phyloP scores from a whole-genome alignment of 257 asterid genomes.

The Nicotiana paniculata region DNA sequence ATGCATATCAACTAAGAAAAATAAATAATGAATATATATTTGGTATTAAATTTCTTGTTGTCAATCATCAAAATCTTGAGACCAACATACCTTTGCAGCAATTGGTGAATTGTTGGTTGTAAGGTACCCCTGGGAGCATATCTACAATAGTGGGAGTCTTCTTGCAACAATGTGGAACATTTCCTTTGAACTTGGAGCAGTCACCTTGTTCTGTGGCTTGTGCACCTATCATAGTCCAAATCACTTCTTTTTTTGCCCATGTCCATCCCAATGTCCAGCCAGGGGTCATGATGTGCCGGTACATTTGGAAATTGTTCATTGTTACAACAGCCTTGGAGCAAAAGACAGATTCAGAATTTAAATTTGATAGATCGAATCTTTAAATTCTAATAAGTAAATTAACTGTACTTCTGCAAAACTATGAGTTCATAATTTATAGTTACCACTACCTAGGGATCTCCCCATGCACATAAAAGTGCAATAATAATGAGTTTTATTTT shows the following conservation, averaged over 20 bases:
- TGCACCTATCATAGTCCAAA: slow-evolving; percentile 60
- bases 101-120: slow-evolving; percentile 61
- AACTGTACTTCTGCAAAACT: too few species aligned
- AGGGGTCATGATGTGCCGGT: slow-evolving; percentile 67
- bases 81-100: slow-evolving; percentile 53
- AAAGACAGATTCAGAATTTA: background rate
- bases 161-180: slow-evolving; percentile 72
- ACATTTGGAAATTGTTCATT: slow-evolving; percentile 61
- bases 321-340: background rate
- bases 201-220: slow-evolving; percentile 78
- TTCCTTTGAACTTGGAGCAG: slow-evolving; percentile 69
- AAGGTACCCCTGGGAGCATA: slow-evolving; percentile 75
- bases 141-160: slow-evolving; percentile 56
- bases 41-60: too few species aligned
- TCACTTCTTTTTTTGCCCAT: slow-evolving; percentile 76
- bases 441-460: background rate
- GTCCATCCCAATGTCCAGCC: slow-evolving; percentile 80
- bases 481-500: background rate
- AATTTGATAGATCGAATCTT: background rate
- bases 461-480: background rate
- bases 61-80: background rate
- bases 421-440: background rate
- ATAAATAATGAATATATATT: too few species aligned
- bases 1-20: too few species aligned
- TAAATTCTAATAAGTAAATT: background rate